Percentiles rank a stretch among this genome's conserved stretches.
phyloP scores from a whole-genome alignment of 1,139 yeast species.

The Suhomyces taliae region DNA sequence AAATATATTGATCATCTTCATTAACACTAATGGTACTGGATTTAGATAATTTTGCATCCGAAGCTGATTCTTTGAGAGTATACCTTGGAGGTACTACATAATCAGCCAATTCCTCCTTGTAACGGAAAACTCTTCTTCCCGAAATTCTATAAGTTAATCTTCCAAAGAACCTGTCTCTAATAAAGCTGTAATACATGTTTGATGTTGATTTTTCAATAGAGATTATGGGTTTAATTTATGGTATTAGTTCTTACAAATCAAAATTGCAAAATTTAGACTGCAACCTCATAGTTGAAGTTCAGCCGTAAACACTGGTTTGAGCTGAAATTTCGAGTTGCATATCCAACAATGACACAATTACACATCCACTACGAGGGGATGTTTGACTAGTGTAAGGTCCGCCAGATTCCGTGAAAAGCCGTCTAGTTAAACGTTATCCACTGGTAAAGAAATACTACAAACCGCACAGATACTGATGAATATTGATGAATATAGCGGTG shows the following conservation, averaged over 20 bases:
- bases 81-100: slow-evolving; percentile 36
- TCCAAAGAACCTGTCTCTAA: slow-evolving; percentile 36
- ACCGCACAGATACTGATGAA: neutral
- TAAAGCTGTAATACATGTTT: slow-evolving; percentile 13
- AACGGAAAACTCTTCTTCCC: slow-evolving; percentile 25
- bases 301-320: no score
- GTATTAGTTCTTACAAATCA: neutral
- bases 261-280: no score
- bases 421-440: no score
- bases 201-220: neutral
- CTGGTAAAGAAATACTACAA: neutral
- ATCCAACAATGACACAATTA: no score
- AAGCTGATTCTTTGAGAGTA: neutral
- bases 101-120: slow-evolving; percentile 32
- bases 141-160: slow-evolving; percentile 33
- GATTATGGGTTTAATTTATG: neutral
- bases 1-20: neutral
- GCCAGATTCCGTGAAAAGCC: no score
- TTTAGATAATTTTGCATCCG: neutral
- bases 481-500: neutral
- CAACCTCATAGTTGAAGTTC: no score
- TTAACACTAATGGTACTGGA: neutral
- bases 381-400: no score
- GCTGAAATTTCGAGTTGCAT: no score
- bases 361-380: no score